Base-by-base conservation (phyloP, 2,329 filamentous ascomycete species). In the Ascosphaera acerosa region DNA sequence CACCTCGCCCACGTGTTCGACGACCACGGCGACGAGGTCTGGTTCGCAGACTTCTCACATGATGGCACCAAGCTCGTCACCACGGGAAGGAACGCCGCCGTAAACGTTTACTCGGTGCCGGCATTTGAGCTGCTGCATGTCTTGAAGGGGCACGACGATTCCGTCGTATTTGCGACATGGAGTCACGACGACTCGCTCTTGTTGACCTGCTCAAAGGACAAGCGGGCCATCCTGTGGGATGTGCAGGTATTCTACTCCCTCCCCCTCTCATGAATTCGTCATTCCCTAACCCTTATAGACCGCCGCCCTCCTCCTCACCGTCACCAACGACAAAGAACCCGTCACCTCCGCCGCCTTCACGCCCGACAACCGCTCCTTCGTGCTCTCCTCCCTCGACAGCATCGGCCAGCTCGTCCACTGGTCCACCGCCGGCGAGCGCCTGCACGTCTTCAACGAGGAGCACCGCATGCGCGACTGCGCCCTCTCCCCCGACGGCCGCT, bases 261-360 rank as follows among this genome's bases (percentile, higher is more conserved):
- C 5, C 26, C 25, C 9, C n/a, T 17, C 10, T 15, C 15, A 18
- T 9, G 10, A 25, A 4, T 10, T 25, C 15, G 10, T 10, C 15
- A 7, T 14, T 15, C 35, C 31, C 35, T 41, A 31, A 43, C 36
- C 16, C 15, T 39, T 37, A 25, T 40, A 80, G 68, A 66, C 63
- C 4, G 76, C 76, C 0, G 53, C 56, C 23, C 57, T 70, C 28
- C 55, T 78, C 25, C 61, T 66, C 33, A 66, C 60, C 6, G 61
- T 84, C 10, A 62, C 68, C 32, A 64, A 70, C 30, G 82, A 87
- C 42, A 62, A 64, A n/a, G 74, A 91, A 42, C 76, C 81, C 0
- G 77, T 90, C 22, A 90, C 77, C 29, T 72, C 76, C 34, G 89
- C 81, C 35, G 75, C 77, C n/a, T 97, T 87, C 84, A 64, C 76